A percentile compares a stretch with the other conserved stretches of the same genome.
These are phyloP conservation scores for Tolypocladium ovalisporum DNA, from an alignment of 2,329 filamentous ascomycete species.

Conservation along the genomic window DNA sequence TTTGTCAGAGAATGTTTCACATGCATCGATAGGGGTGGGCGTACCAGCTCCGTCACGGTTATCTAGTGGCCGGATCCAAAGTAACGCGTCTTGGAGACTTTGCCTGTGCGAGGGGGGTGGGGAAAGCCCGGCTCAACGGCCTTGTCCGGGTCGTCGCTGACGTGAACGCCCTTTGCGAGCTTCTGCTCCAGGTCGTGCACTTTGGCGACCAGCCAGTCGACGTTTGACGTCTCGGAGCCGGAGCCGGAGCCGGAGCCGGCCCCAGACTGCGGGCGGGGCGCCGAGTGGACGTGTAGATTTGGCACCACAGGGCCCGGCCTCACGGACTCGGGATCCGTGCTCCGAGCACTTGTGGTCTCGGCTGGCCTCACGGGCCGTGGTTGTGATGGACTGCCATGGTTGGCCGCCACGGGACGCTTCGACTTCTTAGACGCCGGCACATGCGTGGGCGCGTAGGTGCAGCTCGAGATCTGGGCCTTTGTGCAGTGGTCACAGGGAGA, in stretches of 20 bases:
- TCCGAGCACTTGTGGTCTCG: neutral
- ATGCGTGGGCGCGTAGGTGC: constrained; percentile 36
- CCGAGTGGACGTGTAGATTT: neutral
- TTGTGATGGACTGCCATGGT: neutral
- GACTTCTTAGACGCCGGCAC: constrained; percentile 15
- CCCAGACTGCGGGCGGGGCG: neutral
- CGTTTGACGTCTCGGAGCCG: constrained; percentile 12
- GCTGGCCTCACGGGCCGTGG: neutral
- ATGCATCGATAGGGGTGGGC: constrained; percentile 5
- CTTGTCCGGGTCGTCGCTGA: constrained; percentile 9
- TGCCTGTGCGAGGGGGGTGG: constrained; percentile 16
- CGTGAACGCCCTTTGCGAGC: constrained; percentile 17
- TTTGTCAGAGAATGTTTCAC: neutral
- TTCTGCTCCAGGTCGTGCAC: constrained; percentile 33
- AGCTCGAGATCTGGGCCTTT: constrained; percentile 42
- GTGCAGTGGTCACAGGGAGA: constrained; percentile 48
- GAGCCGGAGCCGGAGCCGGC: constrained; percentile 12
- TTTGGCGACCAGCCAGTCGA: constrained; percentile 24
- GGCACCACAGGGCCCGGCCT: neutral
- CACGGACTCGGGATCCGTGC: neutral
- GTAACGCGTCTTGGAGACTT: constrained; percentile 31
- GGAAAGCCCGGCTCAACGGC: constrained; percentile 2
- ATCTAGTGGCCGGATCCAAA: constrained; percentile 42
- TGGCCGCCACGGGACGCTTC: neutral
- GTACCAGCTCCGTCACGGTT: constrained; percentile 29